These are phyloP conservation scores for Xerocomus brunneocitrinus DNA, from an alignment of 768 basidiomycete genomes.

Conservation along the genomic window DNA sequence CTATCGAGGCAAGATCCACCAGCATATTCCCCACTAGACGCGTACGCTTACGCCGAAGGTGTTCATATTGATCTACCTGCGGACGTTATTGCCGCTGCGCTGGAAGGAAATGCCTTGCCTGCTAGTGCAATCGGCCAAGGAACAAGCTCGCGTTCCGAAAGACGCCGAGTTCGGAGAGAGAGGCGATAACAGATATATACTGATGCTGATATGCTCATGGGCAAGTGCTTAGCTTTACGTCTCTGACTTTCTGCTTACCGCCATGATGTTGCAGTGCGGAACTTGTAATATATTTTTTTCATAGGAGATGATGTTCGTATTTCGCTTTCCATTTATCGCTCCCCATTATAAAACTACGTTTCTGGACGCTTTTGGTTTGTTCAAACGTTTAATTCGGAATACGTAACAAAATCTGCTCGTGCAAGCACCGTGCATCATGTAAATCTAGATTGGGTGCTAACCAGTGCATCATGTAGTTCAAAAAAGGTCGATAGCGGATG, in stretches of 20 bases:
- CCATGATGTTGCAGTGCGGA: conserved; percentile 10
- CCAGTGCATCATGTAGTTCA: conserved; percentile 5
- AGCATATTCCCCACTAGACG: conserved; percentile 85
- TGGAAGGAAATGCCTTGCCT: conserved; percentile 73
- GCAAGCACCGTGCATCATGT: conserved; percentile 14
- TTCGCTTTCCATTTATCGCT: conserved; percentile 23
- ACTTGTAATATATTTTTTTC: conserved; percentile 16
- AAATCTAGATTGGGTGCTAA: conserved; percentile 12
- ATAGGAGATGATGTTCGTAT: conserved; percentile 16
- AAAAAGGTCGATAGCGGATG: not conserved
- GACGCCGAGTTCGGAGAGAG: conserved; percentile 56
- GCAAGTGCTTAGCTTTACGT: conserved; percentile 5
- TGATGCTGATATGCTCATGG: not conserved
- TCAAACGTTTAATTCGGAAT: conserved; percentile 27
- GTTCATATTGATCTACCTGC: conserved; percentile 93
- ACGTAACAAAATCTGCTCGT: conserved; percentile 15
- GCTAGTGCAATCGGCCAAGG: conserved; percentile 51
- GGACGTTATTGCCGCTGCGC: conserved; percentile 83
- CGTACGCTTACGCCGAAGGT: conserved; percentile 78
- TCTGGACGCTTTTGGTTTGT: conserved; percentile 19
- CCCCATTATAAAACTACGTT: conserved; percentile 16
- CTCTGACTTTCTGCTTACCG: conserved; percentile 2
- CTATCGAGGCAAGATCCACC: conserved; percentile 67
- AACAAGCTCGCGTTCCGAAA: conserved; percentile 44
- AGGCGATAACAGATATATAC: conserved; percentile 24